phyloP scores from a whole-genome alignment of 371 early-diverging fungal genomes.

The Mortierella sp. region DNA sequence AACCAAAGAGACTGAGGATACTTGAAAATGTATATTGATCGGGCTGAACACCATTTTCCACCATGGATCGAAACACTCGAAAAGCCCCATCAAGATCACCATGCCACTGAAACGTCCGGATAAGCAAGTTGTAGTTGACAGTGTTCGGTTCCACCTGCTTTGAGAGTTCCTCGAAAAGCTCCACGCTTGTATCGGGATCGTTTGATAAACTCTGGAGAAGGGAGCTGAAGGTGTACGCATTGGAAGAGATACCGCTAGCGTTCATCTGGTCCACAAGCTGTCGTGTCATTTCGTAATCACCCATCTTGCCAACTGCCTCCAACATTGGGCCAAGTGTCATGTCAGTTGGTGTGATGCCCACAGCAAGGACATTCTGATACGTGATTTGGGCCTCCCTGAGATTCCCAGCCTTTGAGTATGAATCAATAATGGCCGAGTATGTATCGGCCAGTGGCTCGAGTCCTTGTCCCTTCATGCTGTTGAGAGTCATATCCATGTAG shows the following conservation, averaged over 20 bases:
- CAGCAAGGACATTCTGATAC: conserved; percentile 39
- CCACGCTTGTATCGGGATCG: conserved; percentile 14
- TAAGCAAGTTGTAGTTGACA: conserved; percentile 46
- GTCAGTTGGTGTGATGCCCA: conserved; percentile 24
- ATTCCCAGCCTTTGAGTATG: conserved; percentile 46
- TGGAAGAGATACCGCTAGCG: conserved; percentile 39
- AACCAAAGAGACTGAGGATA: conserved; percentile 47
- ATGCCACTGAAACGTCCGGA: conserved; percentile 41
- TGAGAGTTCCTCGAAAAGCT: conserved; percentile 38
- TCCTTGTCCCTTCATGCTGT: conserved; percentile 39
- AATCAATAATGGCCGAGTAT: conserved; percentile 47
- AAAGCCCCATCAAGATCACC: conserved; percentile 51
- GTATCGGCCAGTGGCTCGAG: conserved; percentile 35
- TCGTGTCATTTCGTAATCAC: conserved; percentile 49
- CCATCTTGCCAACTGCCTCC: conserved; percentile 52
- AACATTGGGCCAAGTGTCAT: conserved; percentile 44
- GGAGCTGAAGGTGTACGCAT: conserved; percentile 44
- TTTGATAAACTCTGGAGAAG: conserved; percentile 38
- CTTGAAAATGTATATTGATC: conserved; percentile 49
- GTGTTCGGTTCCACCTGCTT: conserved; percentile 38
- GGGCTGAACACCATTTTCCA: conserved; percentile 14
- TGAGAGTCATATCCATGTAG: conserved; percentile 41
- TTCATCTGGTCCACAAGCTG: conserved; percentile 52
- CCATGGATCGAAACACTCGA: conserved; percentile 41
- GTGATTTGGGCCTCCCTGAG: conserved; percentile 43